These are phyloP conservation scores for Paecilomyces sp. DNA, from an alignment of 2,329 filamentous ascomycete species.

Conservation along the genomic window DNA sequence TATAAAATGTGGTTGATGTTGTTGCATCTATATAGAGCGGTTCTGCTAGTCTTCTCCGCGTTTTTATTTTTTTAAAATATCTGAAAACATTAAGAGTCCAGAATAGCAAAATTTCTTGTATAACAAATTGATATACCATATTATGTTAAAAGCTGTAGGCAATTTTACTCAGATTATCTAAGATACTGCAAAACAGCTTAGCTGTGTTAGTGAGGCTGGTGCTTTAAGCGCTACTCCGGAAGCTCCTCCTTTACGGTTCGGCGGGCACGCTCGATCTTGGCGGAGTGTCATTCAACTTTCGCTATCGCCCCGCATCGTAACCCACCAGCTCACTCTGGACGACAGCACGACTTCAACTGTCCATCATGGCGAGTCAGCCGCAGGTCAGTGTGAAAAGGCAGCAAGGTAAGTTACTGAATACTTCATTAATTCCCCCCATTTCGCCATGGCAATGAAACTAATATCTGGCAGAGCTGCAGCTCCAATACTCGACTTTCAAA, in stretches of 20 bases:
- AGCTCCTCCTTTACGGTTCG: not conserved
- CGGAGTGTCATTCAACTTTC: not conserved
- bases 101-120: too few relatives aligned
- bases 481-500: conserved; percentile 51
- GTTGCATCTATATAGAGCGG: too few relatives aligned
- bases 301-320: conserved; percentile 22
- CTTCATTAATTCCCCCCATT: not conserved
- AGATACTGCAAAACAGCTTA: not conserved
- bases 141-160: too few relatives aligned
- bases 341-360: conserved; percentile 5
- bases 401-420: conserved; percentile 30
- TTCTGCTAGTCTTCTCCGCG: too few relatives aligned
- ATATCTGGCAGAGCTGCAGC: conserved; percentile 36
- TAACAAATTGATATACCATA: too few relatives aligned
- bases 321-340: conserved; percentile 18
- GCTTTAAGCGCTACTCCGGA: not conserved
- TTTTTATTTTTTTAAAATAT: too few relatives aligned
- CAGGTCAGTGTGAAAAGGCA: conserved; percentile 38
- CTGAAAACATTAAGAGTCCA: too few relatives aligned
- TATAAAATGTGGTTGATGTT: too few relatives aligned
- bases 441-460: not conserved
- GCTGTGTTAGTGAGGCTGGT: not conserved
- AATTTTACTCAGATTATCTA: too few relatives aligned
- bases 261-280: not conserved
- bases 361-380: conserved; percentile 32